Percentiles rank a stretch among this genome's conserved stretches.
phyloP scores from a whole-genome alignment of 129 eudicot genomes.

The Sambucus nigra region DNA sequence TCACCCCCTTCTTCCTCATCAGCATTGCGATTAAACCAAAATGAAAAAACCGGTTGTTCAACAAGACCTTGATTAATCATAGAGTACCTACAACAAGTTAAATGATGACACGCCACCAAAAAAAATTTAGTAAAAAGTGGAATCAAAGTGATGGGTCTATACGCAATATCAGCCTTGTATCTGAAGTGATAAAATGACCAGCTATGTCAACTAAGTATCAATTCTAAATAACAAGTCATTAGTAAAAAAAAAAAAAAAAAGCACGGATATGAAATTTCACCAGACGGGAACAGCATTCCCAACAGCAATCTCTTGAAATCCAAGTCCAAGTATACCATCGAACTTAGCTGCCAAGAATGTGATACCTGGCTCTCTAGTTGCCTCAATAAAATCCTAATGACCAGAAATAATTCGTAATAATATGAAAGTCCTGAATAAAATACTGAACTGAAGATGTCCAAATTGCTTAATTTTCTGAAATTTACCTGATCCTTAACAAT shows the following conservation, averaged over 20 bases:
- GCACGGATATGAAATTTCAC: conserved; percentile 24
- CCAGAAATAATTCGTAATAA: conserved; percentile 12
- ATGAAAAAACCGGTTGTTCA: conserved; percentile 76
- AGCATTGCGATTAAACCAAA: conserved; percentile 85
- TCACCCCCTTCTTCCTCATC: conserved; percentile 89
- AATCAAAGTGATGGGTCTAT: neutral
- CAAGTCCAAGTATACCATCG: conserved; percentile 96
- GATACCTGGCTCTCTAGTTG: conserved; percentile 79
- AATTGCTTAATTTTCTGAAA: conserved; percentile 3
- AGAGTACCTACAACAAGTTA: conserved; percentile 63
- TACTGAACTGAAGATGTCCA: neutral
- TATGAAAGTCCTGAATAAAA: neutral
- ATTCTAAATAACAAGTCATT: neutral
- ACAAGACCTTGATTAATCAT: conserved; percentile 94
- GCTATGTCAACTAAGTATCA: neutral
- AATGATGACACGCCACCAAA: neutral
- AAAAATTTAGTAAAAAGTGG: neutral
- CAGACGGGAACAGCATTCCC: conserved; percentile 87
- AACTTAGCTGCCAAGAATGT: conserved; percentile 94
- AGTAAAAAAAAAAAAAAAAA: neutral
- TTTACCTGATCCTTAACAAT: conserved; percentile 72
- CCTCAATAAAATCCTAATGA: conserved; percentile 79
- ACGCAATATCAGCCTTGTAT: conserved; percentile 1
- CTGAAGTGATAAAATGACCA: neutral
- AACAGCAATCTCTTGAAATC: conserved; percentile 80